These are phyloP conservation scores for Zymoseptoria tritici DNA, from an alignment of 2,329 filamentous ascomycete species.

Conservation along the genomic window DNA sequence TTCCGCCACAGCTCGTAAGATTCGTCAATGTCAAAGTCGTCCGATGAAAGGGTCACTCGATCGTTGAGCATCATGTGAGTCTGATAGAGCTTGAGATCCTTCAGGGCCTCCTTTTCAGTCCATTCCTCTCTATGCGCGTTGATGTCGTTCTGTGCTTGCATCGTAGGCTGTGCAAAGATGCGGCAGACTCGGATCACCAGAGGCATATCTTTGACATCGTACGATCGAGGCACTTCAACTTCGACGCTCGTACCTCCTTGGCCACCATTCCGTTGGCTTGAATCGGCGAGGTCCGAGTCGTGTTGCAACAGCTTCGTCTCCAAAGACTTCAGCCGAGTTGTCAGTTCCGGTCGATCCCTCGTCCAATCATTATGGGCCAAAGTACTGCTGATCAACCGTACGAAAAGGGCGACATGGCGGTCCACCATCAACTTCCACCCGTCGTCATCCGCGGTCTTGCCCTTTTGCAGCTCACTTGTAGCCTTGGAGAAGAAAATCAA, in stretches of 20 bases:
- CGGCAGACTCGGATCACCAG: slow-evolving; percentile 79
- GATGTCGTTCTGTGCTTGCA: slow-evolving; percentile 79
- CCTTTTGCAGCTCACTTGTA: slow-evolving; percentile 79
- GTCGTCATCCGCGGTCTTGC: slow-evolving; percentile 70
- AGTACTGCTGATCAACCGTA: slow-evolving; percentile 73
- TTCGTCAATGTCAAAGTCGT: slow-evolving; percentile 87
- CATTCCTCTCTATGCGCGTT: slow-evolving; percentile 71
- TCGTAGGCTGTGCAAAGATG: slow-evolving; percentile 74
- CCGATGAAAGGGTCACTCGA: slow-evolving; percentile 64
- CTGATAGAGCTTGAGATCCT: slow-evolving; percentile 90
- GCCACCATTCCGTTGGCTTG: slow-evolving; percentile 49
- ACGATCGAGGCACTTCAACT: slow-evolving; percentile 72
- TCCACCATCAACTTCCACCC: slow-evolving; percentile 88
- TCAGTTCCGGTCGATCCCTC: slow-evolving; percentile 76
- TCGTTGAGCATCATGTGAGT: slow-evolving; percentile 76
- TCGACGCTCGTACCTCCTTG: slow-evolving; percentile 63
- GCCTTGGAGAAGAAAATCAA: slow-evolving; percentile 95
- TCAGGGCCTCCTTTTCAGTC: slow-evolving; percentile 86
- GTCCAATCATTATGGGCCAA: slow-evolving; percentile 79
- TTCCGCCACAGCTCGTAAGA: slow-evolving; percentile 87
- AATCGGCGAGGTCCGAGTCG: slow-evolving; percentile 75
- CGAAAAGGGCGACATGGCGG: slow-evolving; percentile 87
- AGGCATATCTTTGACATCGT: slow-evolving; percentile 95
- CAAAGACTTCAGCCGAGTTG: slow-evolving; percentile 67
- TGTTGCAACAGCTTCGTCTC: slow-evolving; percentile 92